phyloP scores from a whole-genome alignment of 2,329 filamentous ascomycete genomes.

The Zymoseptoria pseudotritici region DNA sequence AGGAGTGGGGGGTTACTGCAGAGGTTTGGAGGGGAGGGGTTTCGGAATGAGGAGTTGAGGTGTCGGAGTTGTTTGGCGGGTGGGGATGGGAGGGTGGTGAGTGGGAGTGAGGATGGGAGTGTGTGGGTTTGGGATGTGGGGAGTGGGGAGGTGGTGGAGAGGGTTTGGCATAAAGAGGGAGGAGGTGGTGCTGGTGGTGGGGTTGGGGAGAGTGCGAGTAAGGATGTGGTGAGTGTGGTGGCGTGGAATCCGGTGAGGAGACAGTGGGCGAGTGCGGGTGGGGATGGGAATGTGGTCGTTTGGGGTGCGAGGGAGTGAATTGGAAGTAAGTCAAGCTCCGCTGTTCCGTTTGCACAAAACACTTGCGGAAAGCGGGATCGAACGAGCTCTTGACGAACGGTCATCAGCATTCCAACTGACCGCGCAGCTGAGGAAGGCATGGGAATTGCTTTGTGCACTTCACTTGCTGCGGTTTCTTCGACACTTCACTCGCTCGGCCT shows the following conservation, averaged over 20 bases:
- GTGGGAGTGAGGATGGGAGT: conserved; percentile 70
- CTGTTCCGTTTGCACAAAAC: no score
- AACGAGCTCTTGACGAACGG: no score
- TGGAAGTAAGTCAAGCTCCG: neutral
- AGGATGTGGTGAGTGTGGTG: conserved; percentile 42
- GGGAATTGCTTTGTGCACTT: no score
- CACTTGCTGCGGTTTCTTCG: no score
- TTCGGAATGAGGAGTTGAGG: conserved; percentile 63
- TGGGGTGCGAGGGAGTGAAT: conserved; percentile 23
- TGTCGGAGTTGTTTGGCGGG: conserved; percentile 68
- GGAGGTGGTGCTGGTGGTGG: conserved; percentile 27
- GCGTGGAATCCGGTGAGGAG: conserved; percentile 40
- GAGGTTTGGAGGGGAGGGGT: conserved; percentile 54
- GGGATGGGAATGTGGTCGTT: conserved; percentile 37
- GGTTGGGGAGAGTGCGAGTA: conserved; percentile 26
- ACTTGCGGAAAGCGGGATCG: no score
- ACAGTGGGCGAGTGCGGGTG: conserved; percentile 44
- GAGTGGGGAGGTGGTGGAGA: conserved; percentile 59
- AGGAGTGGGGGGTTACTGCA: conserved; percentile 65
- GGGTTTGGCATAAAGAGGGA: conserved; percentile 41
- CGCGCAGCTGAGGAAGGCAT: no score
- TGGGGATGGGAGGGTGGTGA: conserved; percentile 69
- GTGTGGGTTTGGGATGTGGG: conserved; percentile 80
- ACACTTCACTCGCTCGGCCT: no score
- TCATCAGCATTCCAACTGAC: no score